phyloP scores from a whole-genome alignment of 768 basidiomycete species.

The Paxillus involutus region DNA sequence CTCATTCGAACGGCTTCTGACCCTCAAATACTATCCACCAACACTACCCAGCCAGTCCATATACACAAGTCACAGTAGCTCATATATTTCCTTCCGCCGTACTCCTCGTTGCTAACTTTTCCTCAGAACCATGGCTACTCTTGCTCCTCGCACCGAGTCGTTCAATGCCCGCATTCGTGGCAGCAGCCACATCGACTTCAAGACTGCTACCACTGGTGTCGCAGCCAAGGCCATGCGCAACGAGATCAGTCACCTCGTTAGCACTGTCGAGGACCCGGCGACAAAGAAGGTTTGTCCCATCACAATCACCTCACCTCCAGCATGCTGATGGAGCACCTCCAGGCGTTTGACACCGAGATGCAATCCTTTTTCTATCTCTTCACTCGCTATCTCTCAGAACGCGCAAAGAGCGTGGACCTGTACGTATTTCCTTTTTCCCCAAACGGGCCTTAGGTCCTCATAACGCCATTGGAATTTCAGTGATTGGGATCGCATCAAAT shows the following conservation, averaged over 20 bases:
- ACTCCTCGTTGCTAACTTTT: constrained; percentile 11
- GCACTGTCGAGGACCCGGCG: constrained; percentile 73
- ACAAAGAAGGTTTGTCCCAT: constrained; percentile 70
- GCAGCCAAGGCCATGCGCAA: constrained; percentile 97
- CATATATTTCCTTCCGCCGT: constrained; percentile 1
- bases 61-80: constrained; percentile 48
- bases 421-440: constrained; percentile 37
- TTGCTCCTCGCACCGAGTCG: constrained; percentile 64
- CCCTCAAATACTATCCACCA: constrained; percentile 61
- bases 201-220: constrained; percentile 94
- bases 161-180: constrained; percentile 74
- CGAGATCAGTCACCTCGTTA: constrained; percentile 92
- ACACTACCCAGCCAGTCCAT: constrained; percentile 59
- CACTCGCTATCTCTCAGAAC: constrained; percentile 74
- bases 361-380: constrained; percentile 81
- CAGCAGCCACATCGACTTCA: constrained; percentile 88
- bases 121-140: constrained; percentile 51
- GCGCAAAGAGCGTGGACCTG: constrained; percentile 68
- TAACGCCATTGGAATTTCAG: constrained; percentile 12
- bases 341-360: constrained; percentile 83
- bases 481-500: constrained; percentile 51
- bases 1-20: constrained; percentile 46
- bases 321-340: constrained; percentile 19
- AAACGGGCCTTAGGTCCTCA: background rate
- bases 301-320: constrained; percentile 1